Evolutionary conservation across 257 asterid species (phyloP), one percentile per base, ranked within the genome.

Genomic region (Eustoma russellianum): DNA sequence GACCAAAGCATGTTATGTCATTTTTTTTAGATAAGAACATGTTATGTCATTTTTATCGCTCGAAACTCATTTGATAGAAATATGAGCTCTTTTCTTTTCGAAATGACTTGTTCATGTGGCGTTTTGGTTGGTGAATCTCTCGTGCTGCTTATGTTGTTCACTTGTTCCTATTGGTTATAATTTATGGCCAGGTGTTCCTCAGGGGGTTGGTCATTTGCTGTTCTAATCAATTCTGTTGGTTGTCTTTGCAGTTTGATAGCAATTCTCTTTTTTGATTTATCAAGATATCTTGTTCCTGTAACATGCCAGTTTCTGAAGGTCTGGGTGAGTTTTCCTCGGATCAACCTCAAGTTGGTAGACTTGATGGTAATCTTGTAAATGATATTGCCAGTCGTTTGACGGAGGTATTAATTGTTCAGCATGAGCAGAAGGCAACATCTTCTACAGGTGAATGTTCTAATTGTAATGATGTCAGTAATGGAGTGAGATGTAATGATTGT

Each of bases 381-480:
- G 94, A 79, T 66, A 81, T 80, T 28, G 72, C 33, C 54, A 51
- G 59, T 66, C 62, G 73, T 68, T 65, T 88, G 64, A 62, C 70
- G 28, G 77, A 68, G 46, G 56, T 63, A 65, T 50, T 72, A 46
- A 69, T 49, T 34, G 59, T 60, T 63, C 81, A 80, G 50, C 76
- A 60, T 47, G 69, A 48, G 51, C 66, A 69, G 49, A 58, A 68
- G 53, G 62, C 70, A 41, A 57, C 68, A 52, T 17, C 57, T 48
- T 67, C 60, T 41, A 47, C 57, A 11, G 24, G 57, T 63, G 63
- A 30, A 51, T 61, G 68, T 52, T 56, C 53, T 48, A 71, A 56
- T 52, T 64, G 58, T 58, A 60, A 60, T 65, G 57, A 33, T n/a
- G 30, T 28, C 10, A 46, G 46, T 50, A 62, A 40, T 61, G 60